phyloP scores from a whole-genome alignment of 2,329 filamentous ascomycete species.

The Aspergillus neotritici region DNA sequence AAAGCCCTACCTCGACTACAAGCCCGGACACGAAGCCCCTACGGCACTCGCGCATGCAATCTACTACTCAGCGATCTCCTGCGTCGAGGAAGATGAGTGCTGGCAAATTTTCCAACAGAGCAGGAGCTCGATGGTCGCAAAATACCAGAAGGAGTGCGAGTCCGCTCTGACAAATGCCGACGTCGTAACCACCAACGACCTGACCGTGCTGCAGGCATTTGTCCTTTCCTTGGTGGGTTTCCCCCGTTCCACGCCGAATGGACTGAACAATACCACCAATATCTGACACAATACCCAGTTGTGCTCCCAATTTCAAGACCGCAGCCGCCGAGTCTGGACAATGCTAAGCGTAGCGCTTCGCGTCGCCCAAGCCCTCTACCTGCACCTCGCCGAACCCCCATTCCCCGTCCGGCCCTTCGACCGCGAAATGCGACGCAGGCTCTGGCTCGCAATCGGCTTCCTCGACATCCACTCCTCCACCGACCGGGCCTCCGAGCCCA shows the following conservation, averaged over 20 bases:
- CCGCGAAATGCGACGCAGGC: constrained; percentile 25
- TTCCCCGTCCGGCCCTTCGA: constrained; percentile 27
- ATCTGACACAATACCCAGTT: constrained; percentile 2
- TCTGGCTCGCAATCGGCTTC: constrained; percentile 27
- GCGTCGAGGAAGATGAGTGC: constrained; percentile 19
- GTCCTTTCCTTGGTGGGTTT: constrained; percentile 24
- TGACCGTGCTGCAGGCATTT: constrained; percentile 30
- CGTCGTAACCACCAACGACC: constrained; percentile 27
- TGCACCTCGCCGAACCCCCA: constrained; percentile 24
- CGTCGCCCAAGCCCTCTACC: constrained; percentile 27
- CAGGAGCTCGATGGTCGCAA: constrained; percentile 15
- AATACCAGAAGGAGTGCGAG: constrained; percentile 22
- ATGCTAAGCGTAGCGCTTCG: constrained; percentile 30
- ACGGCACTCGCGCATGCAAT: constrained; percentile 21
- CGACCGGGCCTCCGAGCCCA: constrained; percentile 30
- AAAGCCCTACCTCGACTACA: constrained; percentile 27
- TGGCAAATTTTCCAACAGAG: constrained; percentile 15
- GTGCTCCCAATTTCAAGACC: constrained; percentile 22
- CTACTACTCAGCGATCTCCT: constrained; percentile 24
- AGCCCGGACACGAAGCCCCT: constrained; percentile 21
- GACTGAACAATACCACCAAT: not conserved
- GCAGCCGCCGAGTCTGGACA: constrained; percentile 31
- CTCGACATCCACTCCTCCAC: constrained; percentile 26
- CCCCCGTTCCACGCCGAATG: not conserved
- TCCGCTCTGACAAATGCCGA: constrained; percentile 21